Conservation (phyloP, 1,284 basidiomycete genomes). For the Ganoderma boninense region DNA sequence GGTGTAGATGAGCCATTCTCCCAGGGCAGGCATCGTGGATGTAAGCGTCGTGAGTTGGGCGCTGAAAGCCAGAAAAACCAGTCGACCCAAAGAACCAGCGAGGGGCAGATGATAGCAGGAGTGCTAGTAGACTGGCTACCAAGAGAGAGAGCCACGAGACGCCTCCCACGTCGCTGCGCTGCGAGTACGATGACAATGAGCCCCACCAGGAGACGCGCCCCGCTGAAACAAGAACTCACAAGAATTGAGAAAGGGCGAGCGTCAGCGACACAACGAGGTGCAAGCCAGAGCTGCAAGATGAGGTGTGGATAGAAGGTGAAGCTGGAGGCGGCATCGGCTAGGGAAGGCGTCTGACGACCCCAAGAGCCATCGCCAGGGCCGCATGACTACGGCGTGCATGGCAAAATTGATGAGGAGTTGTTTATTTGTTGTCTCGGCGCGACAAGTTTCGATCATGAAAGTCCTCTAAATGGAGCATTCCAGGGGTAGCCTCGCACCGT, state of each 20-base stretch:
- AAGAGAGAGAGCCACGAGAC: neutral
- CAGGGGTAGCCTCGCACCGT: neutral
- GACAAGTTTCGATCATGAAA: neutral
- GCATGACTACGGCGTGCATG: constrained; percentile 1
- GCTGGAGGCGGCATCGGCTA: neutral
- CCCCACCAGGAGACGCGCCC: neutral
- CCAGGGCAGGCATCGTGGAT: neutral
- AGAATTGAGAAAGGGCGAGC: neutral
- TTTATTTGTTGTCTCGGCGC: neutral
- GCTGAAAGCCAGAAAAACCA: neutral
- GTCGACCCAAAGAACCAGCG: constrained; percentile 2
- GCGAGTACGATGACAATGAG: neutral
- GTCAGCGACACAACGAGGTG: neutral
- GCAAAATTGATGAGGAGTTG: neutral
- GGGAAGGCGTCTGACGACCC: neutral
- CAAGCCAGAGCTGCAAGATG: neutral
- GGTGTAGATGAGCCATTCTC: neutral
- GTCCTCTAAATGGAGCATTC: neutral
- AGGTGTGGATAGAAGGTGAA: neutral
- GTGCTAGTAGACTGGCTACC: neutral
- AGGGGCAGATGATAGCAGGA: neutral
- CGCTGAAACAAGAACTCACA: neutral
- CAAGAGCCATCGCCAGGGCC: neutral
- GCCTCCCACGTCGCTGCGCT: neutral
- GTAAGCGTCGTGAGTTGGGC: neutral